Evolutionary conservation across 352 stramenopile genomes (phyloP), one percentile per base, ranked within the genome.

Genomic region (Thalassiosira exigua): DNA sequence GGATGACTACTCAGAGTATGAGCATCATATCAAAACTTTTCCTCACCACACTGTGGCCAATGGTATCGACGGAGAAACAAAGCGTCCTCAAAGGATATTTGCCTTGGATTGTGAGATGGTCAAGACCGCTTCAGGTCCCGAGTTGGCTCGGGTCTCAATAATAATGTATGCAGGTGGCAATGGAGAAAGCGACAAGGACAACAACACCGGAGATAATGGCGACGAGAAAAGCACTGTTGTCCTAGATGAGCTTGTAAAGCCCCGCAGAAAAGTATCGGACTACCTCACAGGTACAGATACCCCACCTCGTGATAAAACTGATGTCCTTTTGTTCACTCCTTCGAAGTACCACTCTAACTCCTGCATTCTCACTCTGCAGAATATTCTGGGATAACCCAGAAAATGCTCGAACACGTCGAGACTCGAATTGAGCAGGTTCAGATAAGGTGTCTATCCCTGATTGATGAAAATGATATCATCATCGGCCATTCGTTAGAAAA

Each of bases 31-130:
- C 33, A 54, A 62, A 59, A 73, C 51, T 32, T 74, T 68, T 48
- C 53, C 39, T 61, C 52, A 62, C 70, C 12, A 67, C 69, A 33
- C 44, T 22, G 7, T 14, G 46, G 22, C 22, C 21, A 27, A 39
- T 61, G 19, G 26, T 11, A 42, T 57, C 0, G 30, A 11, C 56
- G 27, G 33, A 51, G 4, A 2, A n/a, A 73, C 11, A 50, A 24
- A n/a, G 52, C 21, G n/a, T 46, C 33, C 50, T 9, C 48, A 50
- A 54, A 84, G 82, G 76, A 62, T 92, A 11, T 91, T 88, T 85
- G 81, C 76, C n/a, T 19, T 93, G 22, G 88, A 93, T 72, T 93
- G 88, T 79, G 88, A 93, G 81, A 93, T 93, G 88, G 86, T 93
- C 3, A 9, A 78, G 48, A 93, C 84, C 22, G 75, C 62, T 12